Conservation (phyloP, 1,284 basidiomycete species). For the Cryptococcus amylolentus region DNA sequence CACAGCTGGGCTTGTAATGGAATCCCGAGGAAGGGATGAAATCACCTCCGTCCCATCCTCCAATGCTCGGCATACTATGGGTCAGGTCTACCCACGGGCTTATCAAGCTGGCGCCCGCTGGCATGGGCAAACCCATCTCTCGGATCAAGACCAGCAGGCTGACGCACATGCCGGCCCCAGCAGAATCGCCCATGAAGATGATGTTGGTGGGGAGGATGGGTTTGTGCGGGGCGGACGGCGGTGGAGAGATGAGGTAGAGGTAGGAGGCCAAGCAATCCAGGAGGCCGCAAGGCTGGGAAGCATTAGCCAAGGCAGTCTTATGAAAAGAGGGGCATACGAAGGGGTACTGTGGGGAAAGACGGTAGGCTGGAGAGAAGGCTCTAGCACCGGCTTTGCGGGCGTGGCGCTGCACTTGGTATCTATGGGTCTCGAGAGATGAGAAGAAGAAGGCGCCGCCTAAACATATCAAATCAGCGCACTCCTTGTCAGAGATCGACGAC, state of each 20-base stretch:
- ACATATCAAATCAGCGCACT: not conserved
- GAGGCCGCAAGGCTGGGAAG: slow-evolving; percentile 50
- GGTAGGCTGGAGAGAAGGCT: slow-evolving; percentile 74
- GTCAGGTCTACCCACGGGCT: slow-evolving; percentile 92
- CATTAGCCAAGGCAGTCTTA: not conserved
- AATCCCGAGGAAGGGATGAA: slow-evolving; percentile 47
- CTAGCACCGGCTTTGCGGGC: slow-evolving; percentile 85
- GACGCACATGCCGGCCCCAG: slow-evolving; percentile 82
- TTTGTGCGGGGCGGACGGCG: slow-evolving; percentile 60
- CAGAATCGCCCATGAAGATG: slow-evolving; percentile 84
- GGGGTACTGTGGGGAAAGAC: slow-evolving; percentile 86
- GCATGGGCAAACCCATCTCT: slow-evolving; percentile 74
- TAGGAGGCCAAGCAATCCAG: slow-evolving; percentile 51
- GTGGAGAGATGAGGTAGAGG: slow-evolving; percentile 69
- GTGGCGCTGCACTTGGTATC: slow-evolving; percentile 78
- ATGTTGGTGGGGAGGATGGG: slow-evolving; percentile 77
- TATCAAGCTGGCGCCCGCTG: slow-evolving; percentile 77
- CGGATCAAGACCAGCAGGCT: slow-evolving; percentile 83
- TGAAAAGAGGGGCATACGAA: slow-evolving; percentile 65
- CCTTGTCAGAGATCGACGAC: slow-evolving; percentile 6
- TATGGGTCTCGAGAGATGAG: slow-evolving; percentile 43
- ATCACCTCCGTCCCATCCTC: slow-evolving; percentile 40
- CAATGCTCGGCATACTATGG: slow-evolving; percentile 85
- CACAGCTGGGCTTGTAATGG: slow-evolving; percentile 45
- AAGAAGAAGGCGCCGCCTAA: slow-evolving; percentile 50